A percentile compares a stretch with the other conserved stretches of the same genome.
These are phyloP conservation scores for Discostella pseudostelligera DNA, from an alignment of 108 stramenopile genomes.

Conservation along the genomic window DNA sequence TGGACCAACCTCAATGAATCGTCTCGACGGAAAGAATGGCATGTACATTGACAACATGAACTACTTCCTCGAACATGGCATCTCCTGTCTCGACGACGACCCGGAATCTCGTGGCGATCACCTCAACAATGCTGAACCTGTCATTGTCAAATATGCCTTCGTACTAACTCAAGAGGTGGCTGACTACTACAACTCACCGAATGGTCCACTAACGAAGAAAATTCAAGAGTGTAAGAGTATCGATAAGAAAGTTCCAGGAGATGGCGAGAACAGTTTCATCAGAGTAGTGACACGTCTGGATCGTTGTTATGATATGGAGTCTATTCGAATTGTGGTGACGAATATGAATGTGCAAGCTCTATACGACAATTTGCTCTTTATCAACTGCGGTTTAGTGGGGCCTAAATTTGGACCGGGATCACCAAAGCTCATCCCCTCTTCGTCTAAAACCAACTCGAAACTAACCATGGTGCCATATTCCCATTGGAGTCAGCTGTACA, in stretches of 20 bases:
- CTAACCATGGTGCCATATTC: slow-evolving; percentile 34
- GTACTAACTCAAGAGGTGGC: slow-evolving; percentile 41
- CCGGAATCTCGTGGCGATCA: neutral
- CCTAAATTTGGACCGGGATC: slow-evolving; percentile 47
- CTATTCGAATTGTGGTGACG: slow-evolving; percentile 24
- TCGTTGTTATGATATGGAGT: slow-evolving; percentile 49
- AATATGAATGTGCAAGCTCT: slow-evolving; percentile 27
- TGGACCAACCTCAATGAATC: slow-evolving; percentile 49
- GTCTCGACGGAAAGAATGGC: slow-evolving; percentile 43
- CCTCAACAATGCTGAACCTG: slow-evolving; percentile 9
- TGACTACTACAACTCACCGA: slow-evolving; percentile 24
- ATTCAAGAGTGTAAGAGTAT: slow-evolving; percentile 17
- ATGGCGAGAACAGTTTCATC: slow-evolving; percentile 18
- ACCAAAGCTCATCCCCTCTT: slow-evolving; percentile 28
- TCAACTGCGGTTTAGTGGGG: slow-evolving; percentile 44
- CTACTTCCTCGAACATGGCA: slow-evolving; percentile 49
- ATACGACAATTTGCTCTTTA: slow-evolving; percentile 38
- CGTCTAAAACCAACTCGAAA: slow-evolving; percentile 8
- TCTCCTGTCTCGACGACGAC: slow-evolving; percentile 38
- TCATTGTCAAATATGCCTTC: slow-evolving; percentile 33
- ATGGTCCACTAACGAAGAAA: slow-evolving; percentile 33
- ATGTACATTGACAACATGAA: slow-evolving; percentile 54
- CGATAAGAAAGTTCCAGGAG: slow-evolving; percentile 1
- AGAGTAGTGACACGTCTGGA: slow-evolving; percentile 36
- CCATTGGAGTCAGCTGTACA: slow-evolving; percentile 49